Evolutionary conservation across 2,329 filamentous ascomycete genomes (phyloP), one percentile per base, ranked within the genome.

Genomic region (Lizonia empirigonia): DNA sequence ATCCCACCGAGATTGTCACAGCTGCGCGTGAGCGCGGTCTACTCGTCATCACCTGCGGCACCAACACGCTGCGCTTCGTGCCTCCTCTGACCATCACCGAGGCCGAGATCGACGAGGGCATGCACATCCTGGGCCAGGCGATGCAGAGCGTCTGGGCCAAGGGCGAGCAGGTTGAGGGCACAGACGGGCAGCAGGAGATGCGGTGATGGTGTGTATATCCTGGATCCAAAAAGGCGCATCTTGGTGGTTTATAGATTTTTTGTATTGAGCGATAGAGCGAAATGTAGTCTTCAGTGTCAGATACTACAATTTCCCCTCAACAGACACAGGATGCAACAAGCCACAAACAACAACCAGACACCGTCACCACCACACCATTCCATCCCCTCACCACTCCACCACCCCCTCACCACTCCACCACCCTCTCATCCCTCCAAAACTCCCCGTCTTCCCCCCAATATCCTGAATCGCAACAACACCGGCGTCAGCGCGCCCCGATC

Each of bases 21-120:
- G 92, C 91, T 9, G 91, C 92, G 15, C 81, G 94, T 55, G 91
- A 97, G 78, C 82, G 91, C 53, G 94, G 94, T 0, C 73, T 99
- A 66, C 74, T 99, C 52, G 80, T 99, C 53, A 97, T 99, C 68
- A 97, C 91, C 1, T 93, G 91, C 22, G 94, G 94, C 1, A 91
- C 86, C 23, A 96, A 97, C 70, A 97, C 92, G 7, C 76, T 99
- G 62, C 82, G 94, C 38, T 96, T 99, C 65, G 91, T 97, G 49
- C 94, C 94, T 24, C 89, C 90, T 54, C 77, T 99, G 67, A 85
- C 86, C 5, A 89, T 99, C 50, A 88, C 84, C 1, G 85, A 90
- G 62, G 83, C 82, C 20, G 89, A 97, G 80, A 94, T 97, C 59
- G 79, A 86, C 60, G 80, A 88, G 58, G 91, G 90, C 0, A 77